Evolutionary conservation across 2,329 filamentous ascomycete genomes (phyloP).

Genomic region (Graphilbum sp.): DNA sequence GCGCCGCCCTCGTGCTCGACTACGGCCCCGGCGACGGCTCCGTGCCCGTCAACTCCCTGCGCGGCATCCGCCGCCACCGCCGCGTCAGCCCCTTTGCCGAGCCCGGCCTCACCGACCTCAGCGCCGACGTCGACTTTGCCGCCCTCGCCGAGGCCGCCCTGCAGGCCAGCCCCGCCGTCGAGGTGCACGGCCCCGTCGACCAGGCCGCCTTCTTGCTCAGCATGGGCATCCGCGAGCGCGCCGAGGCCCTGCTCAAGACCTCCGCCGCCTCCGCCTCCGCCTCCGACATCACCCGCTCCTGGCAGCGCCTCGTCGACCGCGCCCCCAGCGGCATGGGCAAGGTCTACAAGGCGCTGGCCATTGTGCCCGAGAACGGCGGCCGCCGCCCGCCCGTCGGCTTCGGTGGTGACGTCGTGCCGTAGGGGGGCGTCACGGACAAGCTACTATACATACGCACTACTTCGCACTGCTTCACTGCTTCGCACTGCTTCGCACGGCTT

Average conservation of each 20-base stretch:
- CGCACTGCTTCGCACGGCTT: too few species aligned
- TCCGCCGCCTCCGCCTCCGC: constrained; percentile 24
- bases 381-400: constrained; percentile 75
- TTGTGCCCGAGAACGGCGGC: constrained; percentile 66
- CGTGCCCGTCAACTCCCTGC: constrained; percentile 76
- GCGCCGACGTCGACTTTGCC: constrained; percentile 84
- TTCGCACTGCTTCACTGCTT: neutral
- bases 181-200: constrained; percentile 82
- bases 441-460: too few species aligned
- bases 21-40: constrained; percentile 62
- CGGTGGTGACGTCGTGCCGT: constrained; percentile 48
- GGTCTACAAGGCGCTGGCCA: constrained; percentile 83
- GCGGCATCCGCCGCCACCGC: constrained; percentile 68
- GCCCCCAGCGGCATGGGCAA: constrained; percentile 81
- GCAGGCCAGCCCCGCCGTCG: constrained; percentile 58
- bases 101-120: constrained; percentile 75
- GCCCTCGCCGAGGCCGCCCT: constrained; percentile 72
- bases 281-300: constrained; percentile 52
- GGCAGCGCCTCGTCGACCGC: constrained; percentile 69
- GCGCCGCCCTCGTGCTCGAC: constrained; percentile 88
- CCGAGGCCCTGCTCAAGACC: constrained; percentile 44
- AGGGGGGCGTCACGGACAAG: too few species aligned
- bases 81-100: constrained; percentile 63
- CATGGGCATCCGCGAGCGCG: constrained; percentile 74
- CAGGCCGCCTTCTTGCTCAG: constrained; percentile 64